Evolutionary conservation across 768 basidiomycete species (phyloP), one percentile per base, ranked within the genome.

Genomic region (Jaapia argillacea): DNA sequence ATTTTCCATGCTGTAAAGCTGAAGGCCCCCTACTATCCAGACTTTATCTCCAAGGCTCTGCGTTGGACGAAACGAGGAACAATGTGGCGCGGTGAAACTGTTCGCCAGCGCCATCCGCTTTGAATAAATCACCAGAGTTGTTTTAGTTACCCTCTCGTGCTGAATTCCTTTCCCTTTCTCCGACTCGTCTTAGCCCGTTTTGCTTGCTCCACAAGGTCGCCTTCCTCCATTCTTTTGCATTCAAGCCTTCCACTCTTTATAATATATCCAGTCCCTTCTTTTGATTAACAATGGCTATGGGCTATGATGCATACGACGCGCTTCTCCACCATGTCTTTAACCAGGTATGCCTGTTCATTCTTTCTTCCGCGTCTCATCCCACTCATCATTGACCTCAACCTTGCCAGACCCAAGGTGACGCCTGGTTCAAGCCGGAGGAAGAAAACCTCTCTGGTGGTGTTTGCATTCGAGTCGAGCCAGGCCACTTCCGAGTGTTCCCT

Each of bases 341-440:
- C 56, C 75, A 78, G 45, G 84, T 82, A 49, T 6, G 74, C 59
- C n/a, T n/a, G n/a, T n/a, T n/a, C n/a, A n/a, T n/a, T n/a, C n/a
- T n/a, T n/a, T n/a, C n/a, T 13, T 27, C 43, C 7, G 7, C 25
- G 0, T 44, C 38, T 16, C 41, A n/a, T 14, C 40, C 28, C 41
- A 13, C 28, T 46, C 41, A 13, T 51, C 22, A 55, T 51, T 25
- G 49, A 56, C 47, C 51, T 55, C 37, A 52, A 41, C 6, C 47
- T 26, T 46, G 63, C 20, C 65, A 86, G 82, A 87, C 85, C 1
- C 82, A 85, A 55, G 77, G 80, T 2, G 84, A 86, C 46, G 80
- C 85, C 5, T 88, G 85, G 85, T 87, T 88, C 61, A 88, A 86
- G 54, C 85, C 85, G 3, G 76, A 84, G 0, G 81, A 85, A 53